Conservation (phyloP, 176 grass and related monocot species). For the Echinochloa phyllopogon region DNA sequence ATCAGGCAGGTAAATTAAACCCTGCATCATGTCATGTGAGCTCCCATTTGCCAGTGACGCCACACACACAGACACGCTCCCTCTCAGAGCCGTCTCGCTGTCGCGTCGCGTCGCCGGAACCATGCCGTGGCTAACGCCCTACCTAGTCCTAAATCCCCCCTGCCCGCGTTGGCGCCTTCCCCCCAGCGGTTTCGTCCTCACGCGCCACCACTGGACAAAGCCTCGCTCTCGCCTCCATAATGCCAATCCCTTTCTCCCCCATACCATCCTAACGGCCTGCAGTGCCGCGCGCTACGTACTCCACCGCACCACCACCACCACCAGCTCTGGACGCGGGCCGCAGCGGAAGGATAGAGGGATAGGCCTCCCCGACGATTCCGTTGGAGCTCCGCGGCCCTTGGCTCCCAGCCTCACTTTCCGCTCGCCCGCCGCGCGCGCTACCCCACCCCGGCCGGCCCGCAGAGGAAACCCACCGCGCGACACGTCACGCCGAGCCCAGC, state of each 20-base stretch:
- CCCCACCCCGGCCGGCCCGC: background rate
- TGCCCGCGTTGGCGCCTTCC: background rate
- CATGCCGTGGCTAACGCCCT: background rate
- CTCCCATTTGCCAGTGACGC: background rate
- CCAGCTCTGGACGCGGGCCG: conserved; percentile 20
- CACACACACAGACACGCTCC: background rate
- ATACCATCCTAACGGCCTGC: background rate
- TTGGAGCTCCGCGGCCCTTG: conserved; percentile 48
- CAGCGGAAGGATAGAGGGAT: conserved; percentile 53
- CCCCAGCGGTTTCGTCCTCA: conserved; percentile 5
- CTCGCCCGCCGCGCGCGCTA: background rate
- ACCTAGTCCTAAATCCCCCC: background rate
- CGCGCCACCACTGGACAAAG: conserved; percentile 20
- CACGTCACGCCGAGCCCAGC: conserved; percentile 9
- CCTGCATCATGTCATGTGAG: background rate
- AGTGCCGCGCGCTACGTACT: conserved; percentile 1
- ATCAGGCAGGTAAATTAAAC: background rate
- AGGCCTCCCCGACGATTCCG: conserved; percentile 47
- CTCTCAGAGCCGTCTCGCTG: background rate
- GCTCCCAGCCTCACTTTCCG: conserved; percentile 49
- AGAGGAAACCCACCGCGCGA: background rate
- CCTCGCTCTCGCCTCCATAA: background rate
- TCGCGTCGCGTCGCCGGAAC: background rate
- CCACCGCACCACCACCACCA: conserved; percentile 32
- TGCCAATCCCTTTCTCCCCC: background rate